Percentiles rank a stretch among this genome's conserved stretches.
phyloP scores from a whole-genome alignment of 2,329 filamentous ascomycete species.

The Ceratocystis lukuohia region DNA sequence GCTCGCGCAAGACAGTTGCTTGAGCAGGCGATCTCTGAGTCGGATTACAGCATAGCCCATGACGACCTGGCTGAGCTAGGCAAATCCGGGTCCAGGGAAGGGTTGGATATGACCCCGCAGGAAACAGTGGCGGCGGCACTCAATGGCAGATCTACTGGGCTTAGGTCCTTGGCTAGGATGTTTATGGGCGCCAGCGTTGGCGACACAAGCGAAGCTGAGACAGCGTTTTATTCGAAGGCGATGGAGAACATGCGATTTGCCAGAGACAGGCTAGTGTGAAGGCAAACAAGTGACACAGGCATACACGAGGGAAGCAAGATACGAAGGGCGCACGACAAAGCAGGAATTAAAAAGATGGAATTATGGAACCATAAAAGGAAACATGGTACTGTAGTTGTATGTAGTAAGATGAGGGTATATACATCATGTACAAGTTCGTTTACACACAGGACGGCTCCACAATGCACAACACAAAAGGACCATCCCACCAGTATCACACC shows the following conservation, averaged over 20 bases:
- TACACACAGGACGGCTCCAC: not conserved
- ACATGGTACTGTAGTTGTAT: not conserved
- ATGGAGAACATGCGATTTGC: not conserved
- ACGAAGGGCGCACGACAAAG: not conserved
- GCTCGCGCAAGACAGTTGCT: not conserved
- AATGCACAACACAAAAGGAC: not conserved
- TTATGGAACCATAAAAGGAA: not conserved
- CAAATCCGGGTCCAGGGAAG: not conserved
- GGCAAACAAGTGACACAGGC: not conserved
- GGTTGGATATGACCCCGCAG: not conserved
- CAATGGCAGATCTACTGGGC: not conserved
- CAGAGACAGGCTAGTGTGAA: not conserved
- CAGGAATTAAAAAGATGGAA: not conserved
- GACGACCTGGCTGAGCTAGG: slow-evolving; percentile 2
- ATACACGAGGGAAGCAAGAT: not conserved
- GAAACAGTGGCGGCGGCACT: not conserved
- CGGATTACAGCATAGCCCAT: slow-evolving; percentile 6
- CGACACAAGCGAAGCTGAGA: not conserved
- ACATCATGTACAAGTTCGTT: slow-evolving; percentile 5
- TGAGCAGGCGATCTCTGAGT: not conserved
- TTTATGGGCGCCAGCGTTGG: not conserved
- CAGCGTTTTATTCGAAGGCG: not conserved
- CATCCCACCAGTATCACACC: not conserved
- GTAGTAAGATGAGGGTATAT: not conserved
- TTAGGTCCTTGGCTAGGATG: not conserved